Conservation (phyloP, 2,329 filamentous ascomycete genomes). For the Penicillium expansum region DNA sequence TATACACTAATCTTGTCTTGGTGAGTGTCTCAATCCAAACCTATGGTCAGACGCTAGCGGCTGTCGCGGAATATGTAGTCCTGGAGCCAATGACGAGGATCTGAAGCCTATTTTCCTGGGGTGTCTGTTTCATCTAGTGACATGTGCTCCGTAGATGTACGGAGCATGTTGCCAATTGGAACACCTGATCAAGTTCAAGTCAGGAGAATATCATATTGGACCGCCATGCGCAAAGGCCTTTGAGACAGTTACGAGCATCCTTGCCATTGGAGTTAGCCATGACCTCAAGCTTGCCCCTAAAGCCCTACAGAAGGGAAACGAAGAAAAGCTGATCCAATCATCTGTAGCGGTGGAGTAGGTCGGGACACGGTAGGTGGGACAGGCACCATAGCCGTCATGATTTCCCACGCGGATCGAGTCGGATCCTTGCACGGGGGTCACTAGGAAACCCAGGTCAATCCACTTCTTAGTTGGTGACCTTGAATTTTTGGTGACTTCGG, state of each 20-base stretch:
- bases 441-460: conserved; percentile 12
- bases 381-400: conserved; percentile 27
- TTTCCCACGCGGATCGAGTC: conserved; percentile 28
- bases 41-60: conserved; percentile 8
- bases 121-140: conserved; percentile 2
- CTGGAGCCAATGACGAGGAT: conserved; percentile 3
- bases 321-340: conserved; percentile 18
- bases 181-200: not conserved
- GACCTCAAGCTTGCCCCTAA: not conserved
- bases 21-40: not conserved
- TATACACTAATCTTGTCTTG: not conserved
- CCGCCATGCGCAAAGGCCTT: not conserved
- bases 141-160: conserved; percentile 1
- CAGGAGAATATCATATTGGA: not conserved
- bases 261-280: not conserved
- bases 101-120: not conserved
- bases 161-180: not conserved
- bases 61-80: conserved; percentile 1
- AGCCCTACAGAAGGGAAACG: conserved; percentile 4
- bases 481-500: conserved; percentile 6
- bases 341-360: conserved; percentile 19
- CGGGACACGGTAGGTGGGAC: conserved; percentile 28
- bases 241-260: not conserved
- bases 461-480: conserved; percentile 7
- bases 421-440: conserved; percentile 25